Conservation (phyloP, 1,139 yeast genomes). For the Pichia sp. region DNA sequence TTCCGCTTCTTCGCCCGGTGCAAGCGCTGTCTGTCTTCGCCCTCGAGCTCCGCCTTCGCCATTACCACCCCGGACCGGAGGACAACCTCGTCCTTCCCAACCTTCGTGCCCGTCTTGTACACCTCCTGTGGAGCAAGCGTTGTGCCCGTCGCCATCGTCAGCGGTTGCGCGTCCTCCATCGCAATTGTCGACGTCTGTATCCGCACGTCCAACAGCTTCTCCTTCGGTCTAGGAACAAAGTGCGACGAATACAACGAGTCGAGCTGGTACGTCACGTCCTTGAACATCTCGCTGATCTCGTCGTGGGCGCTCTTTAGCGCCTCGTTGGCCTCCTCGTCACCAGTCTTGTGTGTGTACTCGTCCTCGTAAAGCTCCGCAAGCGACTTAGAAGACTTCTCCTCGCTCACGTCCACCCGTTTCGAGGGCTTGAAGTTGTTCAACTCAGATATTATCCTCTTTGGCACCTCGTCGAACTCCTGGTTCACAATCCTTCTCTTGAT, state of each 20-base stretch:
- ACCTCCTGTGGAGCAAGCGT: conserved; percentile 94
- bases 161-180: conserved; percentile 97
- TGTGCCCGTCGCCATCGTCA: conserved; percentile 66
- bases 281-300: conserved; percentile 67
- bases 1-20: conserved; percentile 85
- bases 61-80: conserved; percentile 78
- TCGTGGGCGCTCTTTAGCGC: conserved; percentile 68
- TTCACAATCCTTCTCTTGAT: conserved; percentile 75
- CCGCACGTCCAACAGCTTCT: conserved; percentile 70
- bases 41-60: conserved; percentile 76
- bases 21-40: conserved; percentile 83
- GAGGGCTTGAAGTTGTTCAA: conserved; percentile 50
- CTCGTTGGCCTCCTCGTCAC: conserved; percentile 43
- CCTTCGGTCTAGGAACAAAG: conserved; percentile 86
- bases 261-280: conserved; percentile 61
- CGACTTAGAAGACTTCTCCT: conserved; percentile 79
- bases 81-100: conserved; percentile 57
- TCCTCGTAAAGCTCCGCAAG: conserved; percentile 92
- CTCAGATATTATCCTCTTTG: conserved; percentile 66
- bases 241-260: conserved; percentile 92
- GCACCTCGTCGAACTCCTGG: conserved; percentile 79
- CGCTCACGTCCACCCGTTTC: conserved; percentile 62
- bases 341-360: conserved; percentile 51
- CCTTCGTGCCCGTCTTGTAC: conserved; percentile 54
- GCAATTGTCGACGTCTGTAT: conserved; percentile 75